phyloP scores from a whole-genome alignment of 2,329 filamentous ascomycete genomes.

The Hymenoscyphus infarciens region DNA sequence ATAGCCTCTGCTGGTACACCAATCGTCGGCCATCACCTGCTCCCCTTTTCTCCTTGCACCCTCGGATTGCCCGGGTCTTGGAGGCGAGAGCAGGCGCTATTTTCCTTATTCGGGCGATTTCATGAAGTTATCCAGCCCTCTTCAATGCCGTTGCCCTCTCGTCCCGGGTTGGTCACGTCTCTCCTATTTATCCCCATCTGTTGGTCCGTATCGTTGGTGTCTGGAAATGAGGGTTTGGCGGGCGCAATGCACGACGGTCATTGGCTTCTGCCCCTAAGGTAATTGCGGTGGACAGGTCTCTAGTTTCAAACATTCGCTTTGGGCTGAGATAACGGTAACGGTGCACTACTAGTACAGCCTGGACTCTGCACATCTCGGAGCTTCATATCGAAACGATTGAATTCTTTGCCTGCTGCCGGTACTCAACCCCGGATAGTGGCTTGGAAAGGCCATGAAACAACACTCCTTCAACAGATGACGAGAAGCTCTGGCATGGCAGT shows the following conservation, averaged over 20 bases:
- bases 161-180: background rate
- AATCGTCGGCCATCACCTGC: background rate
- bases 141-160: background rate
- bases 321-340: background rate
- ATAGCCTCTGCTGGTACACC: background rate
- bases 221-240: conserved; percentile 1
- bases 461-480: background rate
- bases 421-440: background rate
- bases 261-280: background rate
- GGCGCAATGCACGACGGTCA: background rate
- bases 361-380: background rate
- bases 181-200: background rate
- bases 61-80: background rate
- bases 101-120: background rate
- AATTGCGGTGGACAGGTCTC: background rate
- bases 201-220: background rate
- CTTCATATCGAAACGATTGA: background rate
- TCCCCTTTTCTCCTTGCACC: background rate
- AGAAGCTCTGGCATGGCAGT: background rate
- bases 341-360: no score
- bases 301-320: background rate
- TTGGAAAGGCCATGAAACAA: background rate
- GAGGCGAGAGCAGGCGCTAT: background rate
- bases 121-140: background rate
- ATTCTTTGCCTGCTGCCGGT: background rate